Evolutionary conservation across 2,329 filamentous ascomycete species (phyloP), one percentile per base, ranked within the genome.

Genomic region (Calonectria crousiana): DNA sequence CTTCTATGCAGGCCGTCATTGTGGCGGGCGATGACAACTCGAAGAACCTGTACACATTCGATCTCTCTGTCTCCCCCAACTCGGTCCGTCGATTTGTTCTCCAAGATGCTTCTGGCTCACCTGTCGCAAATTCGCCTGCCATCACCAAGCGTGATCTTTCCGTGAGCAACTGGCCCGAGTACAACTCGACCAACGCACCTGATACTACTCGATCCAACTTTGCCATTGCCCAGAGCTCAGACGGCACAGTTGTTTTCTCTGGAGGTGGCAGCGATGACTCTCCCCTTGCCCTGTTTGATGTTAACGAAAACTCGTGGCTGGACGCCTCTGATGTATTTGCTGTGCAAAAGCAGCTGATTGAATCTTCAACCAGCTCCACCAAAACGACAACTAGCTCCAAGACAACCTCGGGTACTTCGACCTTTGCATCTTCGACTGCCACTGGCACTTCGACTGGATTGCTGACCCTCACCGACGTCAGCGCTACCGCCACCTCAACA

Each of bases 41-140:
- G 84, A 96, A 95, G 82, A 91, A 93, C 49, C 86, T 98, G 23
- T 92, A 95, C 78, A 92, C 92, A 14, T 98, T 97, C 79, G 92
- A 98, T 81, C 90, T 95, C 85, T 89, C 89, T 18, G 88, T 89
- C 13, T 92, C 93, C 0, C 96, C 96, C 4, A 98, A 97, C 81
- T 85, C 87, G 9, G 94, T 98, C 53, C 91, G 90, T 38, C 92
- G 94, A 71, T 91, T 93, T 38, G 89, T 95, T 23, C 84, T 98
- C 18, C 84, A 93, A 62, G 90, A 91, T 75, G 88, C 89, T 14
- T 87, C 88, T 51, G 94, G 94, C 20, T 88, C 81, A 75, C 89
- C 84, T 53, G 90, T 88, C 81, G 85, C 79, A 64, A 87, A 86
- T 67, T 86, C 90, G 9, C 82, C 83, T 16, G 85, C 89, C 1